These are phyloP conservation scores for Cyclotella sp. DNA, from an alignment of 108 stramenopile genomes.

Conservation along the genomic window DNA sequence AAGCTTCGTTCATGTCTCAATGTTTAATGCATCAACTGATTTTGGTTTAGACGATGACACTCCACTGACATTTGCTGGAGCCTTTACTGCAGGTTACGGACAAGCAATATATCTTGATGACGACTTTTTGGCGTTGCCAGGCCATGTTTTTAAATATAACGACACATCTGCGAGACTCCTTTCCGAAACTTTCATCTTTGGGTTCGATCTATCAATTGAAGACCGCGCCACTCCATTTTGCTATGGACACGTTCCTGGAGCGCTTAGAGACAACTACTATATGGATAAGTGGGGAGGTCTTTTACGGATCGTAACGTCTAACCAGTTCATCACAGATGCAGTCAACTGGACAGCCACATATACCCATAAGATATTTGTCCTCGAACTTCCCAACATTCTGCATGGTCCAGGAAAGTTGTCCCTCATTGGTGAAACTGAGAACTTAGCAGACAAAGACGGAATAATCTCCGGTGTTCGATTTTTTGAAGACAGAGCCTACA, in stretches of 20 bases:
- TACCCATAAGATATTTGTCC: no score
- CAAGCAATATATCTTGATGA: slow-evolving; percentile 9
- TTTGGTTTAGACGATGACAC: slow-evolving; percentile 8
- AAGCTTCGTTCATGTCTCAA: slow-evolving; percentile 13
- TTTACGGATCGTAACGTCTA: no score
- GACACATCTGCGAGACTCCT: background rate
- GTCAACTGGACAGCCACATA: no score
- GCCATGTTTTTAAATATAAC: background rate
- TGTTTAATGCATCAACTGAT: slow-evolving; percentile 29
- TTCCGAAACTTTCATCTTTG: slow-evolving; percentile 6
- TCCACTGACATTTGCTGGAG: slow-evolving; percentile 13
- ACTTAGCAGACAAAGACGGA: no score
- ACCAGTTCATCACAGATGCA: no score
- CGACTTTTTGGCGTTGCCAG: slow-evolving; percentile 8
- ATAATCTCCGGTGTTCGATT: background rate
- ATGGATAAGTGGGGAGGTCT: background rate
- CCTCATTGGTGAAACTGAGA: no score
- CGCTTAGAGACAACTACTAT: background rate
- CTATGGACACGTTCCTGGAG: slow-evolving; percentile 10
- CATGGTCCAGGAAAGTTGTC: no score
- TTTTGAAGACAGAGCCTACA: background rate
- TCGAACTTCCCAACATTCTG: no score
- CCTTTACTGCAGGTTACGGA: slow-evolving; percentile 1
- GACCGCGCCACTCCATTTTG: background rate
- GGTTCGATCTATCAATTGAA: slow-evolving; percentile 4